Evolutionary conservation across 176 grass and related monocot species (phyloP).

Genomic region (Oryza meyeriana): DNA sequence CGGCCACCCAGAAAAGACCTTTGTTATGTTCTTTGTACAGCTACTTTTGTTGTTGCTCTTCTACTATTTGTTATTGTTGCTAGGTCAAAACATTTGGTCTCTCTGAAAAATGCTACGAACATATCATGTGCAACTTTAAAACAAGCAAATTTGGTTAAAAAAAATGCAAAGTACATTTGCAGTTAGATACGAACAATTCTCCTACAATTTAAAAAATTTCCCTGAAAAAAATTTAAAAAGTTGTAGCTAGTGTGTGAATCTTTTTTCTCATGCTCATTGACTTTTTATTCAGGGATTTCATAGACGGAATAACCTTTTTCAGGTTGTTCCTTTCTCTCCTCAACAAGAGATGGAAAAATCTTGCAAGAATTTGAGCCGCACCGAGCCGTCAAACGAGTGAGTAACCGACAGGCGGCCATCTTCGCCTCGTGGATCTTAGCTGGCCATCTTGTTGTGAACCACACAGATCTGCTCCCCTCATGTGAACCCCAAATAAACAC

Average conservation of each 20-base stretch:
- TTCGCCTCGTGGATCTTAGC: neutral
- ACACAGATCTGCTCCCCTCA: neutral
- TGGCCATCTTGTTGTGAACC: neutral
- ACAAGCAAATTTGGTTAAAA: too few species aligned
- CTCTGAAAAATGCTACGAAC: neutral
- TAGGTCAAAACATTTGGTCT: neutral
- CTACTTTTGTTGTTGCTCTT: neutral
- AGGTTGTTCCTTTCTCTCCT: neutral
- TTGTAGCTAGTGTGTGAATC: too few species aligned
- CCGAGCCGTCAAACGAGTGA: neutral
- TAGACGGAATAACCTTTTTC: neutral
- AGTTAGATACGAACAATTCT: too few species aligned
- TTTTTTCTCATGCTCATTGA: neutral
- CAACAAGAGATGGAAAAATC: neutral
- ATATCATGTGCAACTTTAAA: neutral
- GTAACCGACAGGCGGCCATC: constrained; percentile 10
- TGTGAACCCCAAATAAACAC: neutral
- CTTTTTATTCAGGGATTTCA: neutral
- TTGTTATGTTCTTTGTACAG: neutral
- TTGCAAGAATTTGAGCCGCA: neutral
- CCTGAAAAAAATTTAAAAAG: too few species aligned
- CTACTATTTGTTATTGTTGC: neutral
- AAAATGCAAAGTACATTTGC: too few species aligned
- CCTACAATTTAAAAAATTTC: too few species aligned
- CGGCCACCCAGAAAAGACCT: neutral